Conservation (phyloP, 768 basidiomycete species). For the Rubroboletus pulcherrimus region DNA sequence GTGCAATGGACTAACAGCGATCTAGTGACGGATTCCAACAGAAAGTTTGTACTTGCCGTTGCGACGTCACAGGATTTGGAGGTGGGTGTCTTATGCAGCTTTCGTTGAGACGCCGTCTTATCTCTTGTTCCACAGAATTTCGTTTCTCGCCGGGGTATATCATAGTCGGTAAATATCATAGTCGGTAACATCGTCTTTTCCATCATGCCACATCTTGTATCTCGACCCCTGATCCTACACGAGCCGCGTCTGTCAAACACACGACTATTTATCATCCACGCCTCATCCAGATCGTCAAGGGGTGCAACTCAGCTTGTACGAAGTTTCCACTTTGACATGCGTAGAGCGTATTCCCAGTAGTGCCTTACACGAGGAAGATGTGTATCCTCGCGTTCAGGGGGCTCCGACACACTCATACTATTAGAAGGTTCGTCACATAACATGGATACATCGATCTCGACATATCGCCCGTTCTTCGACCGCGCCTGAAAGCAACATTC, state of each 20-base stretch:
- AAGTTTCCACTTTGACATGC: neutral
- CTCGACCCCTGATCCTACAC: neutral
- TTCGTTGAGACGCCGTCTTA: neutral
- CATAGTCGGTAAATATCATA: constrained; percentile 12
- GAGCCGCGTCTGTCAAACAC: neutral
- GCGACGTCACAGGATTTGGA: constrained; percentile 77
- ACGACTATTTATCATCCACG: neutral
- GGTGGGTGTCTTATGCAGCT: constrained; percentile 5
- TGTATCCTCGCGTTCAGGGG: neutral
- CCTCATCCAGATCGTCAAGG: neutral
- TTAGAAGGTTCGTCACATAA: neutral
- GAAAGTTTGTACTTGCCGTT: constrained; percentile 81
- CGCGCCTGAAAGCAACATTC: neutral
- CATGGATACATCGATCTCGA: neutral
- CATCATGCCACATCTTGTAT: neutral
- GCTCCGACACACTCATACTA: neutral
- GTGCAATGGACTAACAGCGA: neutral
- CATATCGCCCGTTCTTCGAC: neutral
- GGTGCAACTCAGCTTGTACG: neutral
- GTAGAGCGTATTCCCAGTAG: neutral
- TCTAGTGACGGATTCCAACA: constrained; percentile 75
- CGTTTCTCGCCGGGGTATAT: constrained; percentile 28
- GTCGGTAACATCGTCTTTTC: neutral
- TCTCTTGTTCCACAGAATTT: constrained; percentile 19
- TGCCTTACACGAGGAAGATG: neutral